Base-by-base conservation (phyloP, 306 rosid species). In the Macrotyloma uniflorum region DNA sequence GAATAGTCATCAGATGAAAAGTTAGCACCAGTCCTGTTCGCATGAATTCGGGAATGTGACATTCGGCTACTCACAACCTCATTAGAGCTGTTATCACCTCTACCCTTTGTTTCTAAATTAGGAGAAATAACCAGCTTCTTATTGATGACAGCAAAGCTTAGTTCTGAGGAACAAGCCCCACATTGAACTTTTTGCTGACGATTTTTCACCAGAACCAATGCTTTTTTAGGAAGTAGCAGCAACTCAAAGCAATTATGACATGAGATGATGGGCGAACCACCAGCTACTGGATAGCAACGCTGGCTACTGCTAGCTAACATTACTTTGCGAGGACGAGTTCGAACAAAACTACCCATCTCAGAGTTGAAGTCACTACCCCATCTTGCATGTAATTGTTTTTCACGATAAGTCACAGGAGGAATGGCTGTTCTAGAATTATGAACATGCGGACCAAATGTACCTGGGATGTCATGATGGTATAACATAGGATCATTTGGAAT, bases 1-100 rank as follows among this genome's bases (percentile, higher is more conserved):
- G 93, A 88, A 87, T 91, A 96, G 83, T 96, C 98, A 77, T 89
- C 97, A 35, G 97, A 91, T 24, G 98, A 96, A 90, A 93, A 89
- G 81, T 89, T 88, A 80, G 86, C 86, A 72, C 83, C 81, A 57
- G 62, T 76, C 76, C 85, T 81, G 61, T 85, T 83, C 74, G 67
- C 81, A 73, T 66, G 87, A 69, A 80, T 82, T 59, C 75, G 77
- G 46, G 87, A 76, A 83, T 76, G 85, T 63, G 86, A 76, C 47
- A 84, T 76, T 14, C 81, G 57, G 55, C 79, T 81, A 72, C 77
- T 82, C 63, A 70, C 64, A 62, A 83, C 83, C 69, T 87, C 89
- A 59, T 73, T 79, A 71, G 81, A 84, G 68, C 86, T 70, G 82
- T 79, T 88, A 67, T 76, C 85, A 58, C 61, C 87, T 50, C 84